Evolutionary conservation across 352 stramenopile genomes (phyloP), one percentile per base, ranked within the genome.

Genomic region (Phytophthora melonis): DNA sequence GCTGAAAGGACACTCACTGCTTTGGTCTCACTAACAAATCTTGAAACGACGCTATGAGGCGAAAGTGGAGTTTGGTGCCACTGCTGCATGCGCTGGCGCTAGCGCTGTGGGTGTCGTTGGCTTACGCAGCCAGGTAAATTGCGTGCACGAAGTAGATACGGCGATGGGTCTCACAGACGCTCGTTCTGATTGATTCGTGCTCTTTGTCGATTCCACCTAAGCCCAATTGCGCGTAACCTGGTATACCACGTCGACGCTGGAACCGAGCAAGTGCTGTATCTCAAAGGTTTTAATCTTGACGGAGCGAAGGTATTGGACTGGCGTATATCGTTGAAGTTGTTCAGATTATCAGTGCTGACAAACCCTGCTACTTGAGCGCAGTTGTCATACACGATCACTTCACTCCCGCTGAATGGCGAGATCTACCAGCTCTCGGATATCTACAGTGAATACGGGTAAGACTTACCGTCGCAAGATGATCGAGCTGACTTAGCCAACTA

Each of bases 401-500:
- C 88, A 55, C 79, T 98, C 13, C 93, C 93, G 3, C 75, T 84
- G 32, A 87, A 91, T 23, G 94, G 94, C 16, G 74, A 84, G 66
- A 75, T 98, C 34, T 97, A 94, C 70, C 94, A 98, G 75, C 87
- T 97, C 55, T 96, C 91, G 7, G 79, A 97, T 18, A 81, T 98
- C 21, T 98, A 86, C 72, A 94, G 88, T 61, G 76, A 90, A 63
- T 97, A 98, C 66, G 94, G 92, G 69, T 97, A 89, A 58, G 57
- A 19, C 10, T 45, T 13, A 18, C 10, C 63, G 32, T 6, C 7
- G 43, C 21, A 21, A 8, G 14, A 11, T 7, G 16, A 58, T 23
- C 18, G n/a, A 16, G 18, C n/a, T 39, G 16, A 21, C 27, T 53
- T 25, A 34, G n/a, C 36, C 34, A 27, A 21, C 36, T 45, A 3